Conservation (phyloP, 257 asterid species). For the Misopates orontium region DNA sequence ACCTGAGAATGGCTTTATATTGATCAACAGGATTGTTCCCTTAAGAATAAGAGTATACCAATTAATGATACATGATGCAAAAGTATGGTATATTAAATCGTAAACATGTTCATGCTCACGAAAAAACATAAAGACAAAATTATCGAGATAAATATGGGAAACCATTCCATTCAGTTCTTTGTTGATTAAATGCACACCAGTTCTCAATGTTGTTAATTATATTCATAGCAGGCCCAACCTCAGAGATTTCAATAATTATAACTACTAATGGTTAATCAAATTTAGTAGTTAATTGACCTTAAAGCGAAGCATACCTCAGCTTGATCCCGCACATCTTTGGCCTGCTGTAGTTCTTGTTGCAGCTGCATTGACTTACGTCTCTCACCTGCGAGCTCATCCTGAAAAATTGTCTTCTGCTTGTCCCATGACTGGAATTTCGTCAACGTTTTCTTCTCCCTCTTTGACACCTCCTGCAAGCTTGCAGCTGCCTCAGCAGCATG, state of each 20-base stretch:
- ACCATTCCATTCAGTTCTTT: neutral
- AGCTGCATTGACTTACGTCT: conserved; percentile 46
- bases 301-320: conserved; percentile 64
- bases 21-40: too few relatives aligned
- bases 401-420: conserved; percentile 71
- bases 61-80: too few relatives aligned
- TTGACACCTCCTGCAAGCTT: conserved; percentile 68
- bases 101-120: too few relatives aligned
- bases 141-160: too few relatives aligned
- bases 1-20: too few relatives aligned
- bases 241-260: neutral
- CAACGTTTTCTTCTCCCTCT: conserved; percentile 76
- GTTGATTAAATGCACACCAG: conserved; percentile 2
- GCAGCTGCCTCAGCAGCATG: conserved; percentile 77
- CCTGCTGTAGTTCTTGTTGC: conserved; percentile 59
- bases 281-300: conserved; percentile 11
- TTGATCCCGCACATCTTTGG: conserved; percentile 55
- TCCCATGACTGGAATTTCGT: conserved; percentile 78
- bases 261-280: conserved; percentile 18
- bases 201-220: conserved; percentile 15
- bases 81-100: too few relatives aligned
- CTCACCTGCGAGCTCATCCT: conserved; percentile 79
- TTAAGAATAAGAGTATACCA: too few relatives aligned
- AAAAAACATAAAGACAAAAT: too few relatives aligned
- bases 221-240: conserved; percentile 23